phyloP scores from a whole-genome alignment of 164 flowering plant species.

The Chimonanthus salicifolius region DNA sequence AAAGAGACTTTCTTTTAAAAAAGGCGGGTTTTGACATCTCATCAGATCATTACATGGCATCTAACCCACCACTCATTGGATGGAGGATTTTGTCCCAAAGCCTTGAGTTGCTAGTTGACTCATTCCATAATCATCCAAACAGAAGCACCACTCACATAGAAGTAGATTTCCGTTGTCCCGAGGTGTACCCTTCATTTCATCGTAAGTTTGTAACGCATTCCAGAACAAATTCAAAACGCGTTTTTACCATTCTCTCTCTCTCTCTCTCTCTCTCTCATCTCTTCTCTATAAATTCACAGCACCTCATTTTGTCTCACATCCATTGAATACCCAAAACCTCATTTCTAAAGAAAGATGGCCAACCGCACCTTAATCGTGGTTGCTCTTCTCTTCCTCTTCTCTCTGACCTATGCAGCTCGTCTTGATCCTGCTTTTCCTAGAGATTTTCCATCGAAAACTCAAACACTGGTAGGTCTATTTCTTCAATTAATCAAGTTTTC shows the following conservation, averaged over 20 bases:
- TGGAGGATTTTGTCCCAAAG: not conserved
- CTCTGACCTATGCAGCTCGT: constrained; percentile 22
- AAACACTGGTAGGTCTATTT: not conserved
- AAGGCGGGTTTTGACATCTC: not conserved
- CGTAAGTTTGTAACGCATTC: not conserved
- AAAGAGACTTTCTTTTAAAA: too few relatives aligned
- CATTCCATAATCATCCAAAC: not conserved
- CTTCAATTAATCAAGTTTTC: not conserved
- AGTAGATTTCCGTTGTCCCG: not conserved
- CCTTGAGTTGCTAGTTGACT: not conserved
- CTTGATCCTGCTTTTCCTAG: constrained; percentile 12
- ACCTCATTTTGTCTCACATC: not conserved
- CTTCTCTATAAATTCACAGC: constrained; percentile 11
- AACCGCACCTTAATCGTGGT: constrained; percentile 12
- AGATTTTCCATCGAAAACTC: constrained; percentile 17
- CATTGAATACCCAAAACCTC: not conserved
- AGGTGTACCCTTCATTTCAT: not conserved
- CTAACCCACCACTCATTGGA: not conserved
- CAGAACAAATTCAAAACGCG: not conserved
- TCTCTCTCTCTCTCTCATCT: not conserved
- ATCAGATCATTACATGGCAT: not conserved
- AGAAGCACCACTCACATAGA: not conserved
- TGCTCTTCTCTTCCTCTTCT: constrained; percentile 23
- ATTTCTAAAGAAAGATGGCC: constrained; percentile 10
- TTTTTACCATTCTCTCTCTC: not conserved